Evolutionary conservation across 1,284 basidiomycete genomes (phyloP).

Genomic region (Neotropicomus parvogracilis): DNA sequence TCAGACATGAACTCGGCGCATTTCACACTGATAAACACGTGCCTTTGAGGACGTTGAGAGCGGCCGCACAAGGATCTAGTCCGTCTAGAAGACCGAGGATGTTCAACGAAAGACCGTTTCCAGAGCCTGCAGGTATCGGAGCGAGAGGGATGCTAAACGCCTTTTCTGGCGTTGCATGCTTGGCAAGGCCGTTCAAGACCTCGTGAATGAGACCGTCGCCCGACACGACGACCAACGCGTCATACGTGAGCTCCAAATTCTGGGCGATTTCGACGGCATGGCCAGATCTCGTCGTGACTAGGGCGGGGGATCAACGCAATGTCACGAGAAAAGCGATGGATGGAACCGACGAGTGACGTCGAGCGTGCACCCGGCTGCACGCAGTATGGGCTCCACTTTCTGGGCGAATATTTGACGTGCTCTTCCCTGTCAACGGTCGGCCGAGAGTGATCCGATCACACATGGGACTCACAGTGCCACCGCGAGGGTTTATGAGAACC

Average conservation of each 20-base stretch:
- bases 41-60: slow-evolving; percentile 89
- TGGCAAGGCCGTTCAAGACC: slow-evolving; percentile 87
- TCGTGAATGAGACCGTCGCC: slow-evolving; percentile 92
- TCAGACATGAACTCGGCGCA: slow-evolving; percentile 6
- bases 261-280: slow-evolving; percentile 76
- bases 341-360: slow-evolving; percentile 56
- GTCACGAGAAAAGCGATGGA: slow-evolving; percentile 5
- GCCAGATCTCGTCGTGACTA: slow-evolving; percentile 69
- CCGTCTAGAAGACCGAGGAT: slow-evolving; percentile 71
- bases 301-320: slow-evolving; percentile 1
- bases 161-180: slow-evolving; percentile 61
- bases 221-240: slow-evolving; percentile 80
- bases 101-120: slow-evolving; percentile 78
- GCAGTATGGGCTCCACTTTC: slow-evolving; percentile 76
- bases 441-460: not conserved
- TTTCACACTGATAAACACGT: slow-evolving; percentile 1
- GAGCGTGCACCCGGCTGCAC: slow-evolving; percentile 68
- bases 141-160: slow-evolving; percentile 79
- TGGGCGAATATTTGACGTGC: slow-evolving; percentile 59
- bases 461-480: slow-evolving; percentile 59
- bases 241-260: slow-evolving; percentile 61
- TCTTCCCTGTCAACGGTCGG: slow-evolving; percentile 55
- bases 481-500: slow-evolving; percentile 85
- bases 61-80: slow-evolving; percentile 69
- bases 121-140: slow-evolving; percentile 87